Conservation (phyloP, 352 stramenopile species). For the Lagenidium giganteum region DNA sequence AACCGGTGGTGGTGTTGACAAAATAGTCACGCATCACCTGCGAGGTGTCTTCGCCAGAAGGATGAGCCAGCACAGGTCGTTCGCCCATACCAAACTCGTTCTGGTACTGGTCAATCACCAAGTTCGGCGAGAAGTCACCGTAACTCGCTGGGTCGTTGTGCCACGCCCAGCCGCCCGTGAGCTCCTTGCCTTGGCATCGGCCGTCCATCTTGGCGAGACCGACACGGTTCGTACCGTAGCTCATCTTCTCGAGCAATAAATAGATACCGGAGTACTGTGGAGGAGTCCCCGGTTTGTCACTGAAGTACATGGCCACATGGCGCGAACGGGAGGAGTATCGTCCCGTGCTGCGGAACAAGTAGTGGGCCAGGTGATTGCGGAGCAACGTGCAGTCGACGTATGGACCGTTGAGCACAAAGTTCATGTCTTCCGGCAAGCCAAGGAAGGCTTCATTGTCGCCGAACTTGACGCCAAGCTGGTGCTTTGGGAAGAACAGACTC, state of each 20-base stretch:
- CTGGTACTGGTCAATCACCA: slow-evolving; percentile 75
- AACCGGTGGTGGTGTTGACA: slow-evolving; percentile 48
- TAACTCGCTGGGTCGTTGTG: slow-evolving; percentile 68
- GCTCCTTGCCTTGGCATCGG: slow-evolving; percentile 32
- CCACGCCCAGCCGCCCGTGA: slow-evolving; percentile 74
- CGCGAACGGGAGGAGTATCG: slow-evolving; percentile 63
- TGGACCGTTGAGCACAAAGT: slow-evolving; percentile 73
- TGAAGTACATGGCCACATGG: slow-evolving; percentile 70
- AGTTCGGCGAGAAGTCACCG: slow-evolving; percentile 65
- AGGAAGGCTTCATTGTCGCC: slow-evolving; percentile 33
- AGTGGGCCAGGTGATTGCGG: slow-evolving; percentile 79
- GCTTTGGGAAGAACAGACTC: slow-evolving; percentile 74
- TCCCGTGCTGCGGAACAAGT: slow-evolving; percentile 59
- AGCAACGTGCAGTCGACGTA: slow-evolving; percentile 66
- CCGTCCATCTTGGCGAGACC: slow-evolving; percentile 47
- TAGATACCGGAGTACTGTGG: slow-evolving; percentile 64
- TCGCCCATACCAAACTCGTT: slow-evolving; percentile 78
- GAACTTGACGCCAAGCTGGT: slow-evolving; percentile 74
- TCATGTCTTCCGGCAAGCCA: slow-evolving; percentile 52
- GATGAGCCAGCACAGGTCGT: slow-evolving; percentile 53
- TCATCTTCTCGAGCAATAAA: slow-evolving; percentile 68
- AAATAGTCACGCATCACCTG: slow-evolving; percentile 77
- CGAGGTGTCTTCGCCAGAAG: slow-evolving; percentile 39
- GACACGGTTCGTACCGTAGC: slow-evolving; percentile 66
- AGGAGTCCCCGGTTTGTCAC: slow-evolving; percentile 15